Base-by-base conservation (phyloP, 2,329 filamentous ascomycete species). In the Claviceps africana region DNA sequence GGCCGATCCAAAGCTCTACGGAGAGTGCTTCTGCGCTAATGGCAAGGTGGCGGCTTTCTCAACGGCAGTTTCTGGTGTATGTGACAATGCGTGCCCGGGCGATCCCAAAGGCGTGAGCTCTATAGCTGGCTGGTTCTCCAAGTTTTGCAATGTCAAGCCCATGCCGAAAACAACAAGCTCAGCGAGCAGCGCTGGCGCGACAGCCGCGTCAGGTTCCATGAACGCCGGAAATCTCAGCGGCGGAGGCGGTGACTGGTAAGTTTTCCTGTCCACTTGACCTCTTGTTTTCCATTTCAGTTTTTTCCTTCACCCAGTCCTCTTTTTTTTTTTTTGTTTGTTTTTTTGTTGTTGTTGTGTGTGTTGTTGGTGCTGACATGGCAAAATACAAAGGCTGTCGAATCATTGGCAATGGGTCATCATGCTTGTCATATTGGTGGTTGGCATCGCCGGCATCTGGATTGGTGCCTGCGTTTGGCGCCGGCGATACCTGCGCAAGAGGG, bases 351-450 rank as follows among this genome's bases (percentile, higher is more conserved):
- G n/a, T n/a, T n/a, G n/a, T n/a, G n/a, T n/a, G n/a, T n/a, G n/a
- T n/a, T n/a, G n/a, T 25, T 25, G 25, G 25, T 48, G 17, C 47
- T 48, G 21, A 48, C 22, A 22, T 4, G 3, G 8, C 19, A 21
- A 4, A 42, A 40, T 2, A 2, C 7, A 6, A 55, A 88, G 85
- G 85, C 69, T 86, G 48, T 74, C 76, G 8, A 75, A 72, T 30
- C 86, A 91, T 66, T 88, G 79, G 72, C 76, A 82, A 70, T 95
- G 87, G 87, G 79, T 94, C 46, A 75, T 91, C 56, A 88, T 93
- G 76, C 74, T 93, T 51, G 82, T 88, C 57, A 71, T 91, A 56
- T 74, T 94, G 30, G 75, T 83, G 44, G 71, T 91, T 54, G 83
- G 73, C 51, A 85, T 94, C 55, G 69, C 75, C 15, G 72, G 73